Evolutionary conservation across 179 eudicot species (phyloP).

Genomic region (Gypsophila paniculata): DNA sequence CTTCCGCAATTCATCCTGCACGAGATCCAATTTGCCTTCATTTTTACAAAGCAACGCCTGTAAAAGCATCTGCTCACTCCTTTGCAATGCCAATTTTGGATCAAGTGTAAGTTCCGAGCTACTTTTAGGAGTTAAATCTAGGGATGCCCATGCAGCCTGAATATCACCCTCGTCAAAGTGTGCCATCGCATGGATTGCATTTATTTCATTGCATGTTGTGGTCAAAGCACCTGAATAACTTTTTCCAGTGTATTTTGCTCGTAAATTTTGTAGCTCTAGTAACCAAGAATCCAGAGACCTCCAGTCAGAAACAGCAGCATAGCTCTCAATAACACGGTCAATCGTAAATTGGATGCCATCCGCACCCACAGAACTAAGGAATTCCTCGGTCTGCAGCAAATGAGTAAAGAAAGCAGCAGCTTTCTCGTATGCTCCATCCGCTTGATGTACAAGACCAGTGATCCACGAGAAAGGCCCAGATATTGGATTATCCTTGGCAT

Average conservation of each 20-base stretch:
- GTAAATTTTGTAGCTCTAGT: conserved; percentile 79
- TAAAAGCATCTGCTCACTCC: conserved; percentile 99
- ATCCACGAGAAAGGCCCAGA: conserved; percentile 77
- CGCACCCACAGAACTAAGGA: conserved; percentile 75
- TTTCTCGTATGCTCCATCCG: conserved; percentile 81
- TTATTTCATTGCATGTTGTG: conserved; percentile 89
- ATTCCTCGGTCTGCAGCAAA: conserved; percentile 71
- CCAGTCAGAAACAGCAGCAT: conserved; percentile 92
- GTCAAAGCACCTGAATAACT: conserved; percentile 91
- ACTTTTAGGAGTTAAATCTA: conserved; percentile 96
- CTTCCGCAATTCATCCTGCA: conserved; percentile 60
- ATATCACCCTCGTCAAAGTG: conserved; percentile 88
- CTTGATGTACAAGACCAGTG: conserved; percentile 82
- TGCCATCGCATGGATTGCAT: conserved; percentile 86
- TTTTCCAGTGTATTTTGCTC: conserved; percentile 88
- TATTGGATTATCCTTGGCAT: conserved; percentile 27
- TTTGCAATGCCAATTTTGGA: conserved; percentile 88
- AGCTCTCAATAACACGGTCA: conserved; percentile 82
- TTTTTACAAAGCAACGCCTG: conserved; percentile 78
- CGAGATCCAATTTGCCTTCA: conserved; percentile 70
- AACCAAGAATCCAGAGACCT: conserved; percentile 91
- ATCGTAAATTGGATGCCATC: conserved; percentile 87
- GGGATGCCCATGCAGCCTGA: conserved; percentile 83
- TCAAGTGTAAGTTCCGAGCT: conserved; percentile 91
- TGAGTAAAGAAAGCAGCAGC: conserved; percentile 89